Percentiles rank a stretch among this genome's conserved stretches.
These are phyloP conservation scores for Mortierella sp. DNA, from an alignment of 371 early-diverging fungal species.

Conservation along the genomic window DNA sequence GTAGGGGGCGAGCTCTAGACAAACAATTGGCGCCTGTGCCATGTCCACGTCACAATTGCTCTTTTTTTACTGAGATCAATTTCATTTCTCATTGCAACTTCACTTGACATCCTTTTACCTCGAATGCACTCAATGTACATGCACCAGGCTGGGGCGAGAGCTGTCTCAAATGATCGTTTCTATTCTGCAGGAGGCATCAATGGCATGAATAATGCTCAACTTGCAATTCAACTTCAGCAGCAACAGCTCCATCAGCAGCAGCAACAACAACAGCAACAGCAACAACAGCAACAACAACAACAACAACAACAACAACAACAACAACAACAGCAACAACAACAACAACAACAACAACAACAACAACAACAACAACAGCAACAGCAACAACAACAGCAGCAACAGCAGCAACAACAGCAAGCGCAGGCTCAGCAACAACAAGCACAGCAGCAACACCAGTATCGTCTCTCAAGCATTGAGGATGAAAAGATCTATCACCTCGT, in stretches of 20 bases:
- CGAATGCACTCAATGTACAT: conserved; percentile 43
- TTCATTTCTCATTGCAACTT: background rate
- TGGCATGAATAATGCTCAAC: conserved; percentile 37
- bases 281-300: conserved; percentile 27
- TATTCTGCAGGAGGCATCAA: conserved; percentile 31
- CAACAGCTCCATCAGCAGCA: conserved; percentile 39
- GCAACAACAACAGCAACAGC: conserved; percentile 38
- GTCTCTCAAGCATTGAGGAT: conserved; percentile 70
- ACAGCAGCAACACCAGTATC: conserved; percentile 59
- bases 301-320: conserved; percentile 13
- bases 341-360: conserved; percentile 26
- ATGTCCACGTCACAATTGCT: background rate
- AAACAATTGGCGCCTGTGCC: no score
- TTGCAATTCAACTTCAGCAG: conserved; percentile 45
- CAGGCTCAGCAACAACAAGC: conserved; percentile 43
- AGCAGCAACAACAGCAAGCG: conserved; percentile 14
- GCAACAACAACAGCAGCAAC: conserved; percentile 16
- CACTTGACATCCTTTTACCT: background rate
- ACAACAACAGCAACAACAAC: conserved; percentile 12
- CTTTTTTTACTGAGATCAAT: background rate
- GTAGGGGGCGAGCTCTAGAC: background rate
- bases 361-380: conserved; percentile 26
- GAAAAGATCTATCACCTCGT: conserved; percentile 91
- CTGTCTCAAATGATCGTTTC: conserved; percentile 38
- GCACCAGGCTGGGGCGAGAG: conserved; percentile 37